A percentile compares a stretch with the other conserved stretches of the same genome.
Evolutionary conservation across 1,139 yeast genomes (phyloP).

Genomic region (Diutina siamensis): DNA sequence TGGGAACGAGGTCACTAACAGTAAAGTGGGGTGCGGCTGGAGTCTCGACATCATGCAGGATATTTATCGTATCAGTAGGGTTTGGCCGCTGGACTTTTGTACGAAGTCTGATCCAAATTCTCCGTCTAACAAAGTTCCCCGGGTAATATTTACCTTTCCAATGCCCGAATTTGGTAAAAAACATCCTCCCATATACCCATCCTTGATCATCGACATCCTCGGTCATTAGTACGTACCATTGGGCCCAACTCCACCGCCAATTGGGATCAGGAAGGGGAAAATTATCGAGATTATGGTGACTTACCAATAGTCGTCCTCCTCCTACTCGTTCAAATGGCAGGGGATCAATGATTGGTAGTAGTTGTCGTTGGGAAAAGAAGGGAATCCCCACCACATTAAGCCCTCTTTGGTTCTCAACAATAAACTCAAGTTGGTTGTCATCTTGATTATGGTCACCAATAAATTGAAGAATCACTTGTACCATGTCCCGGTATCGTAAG

Average conservation of each 20-base stretch:
- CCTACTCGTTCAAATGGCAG: slow-evolving; percentile 29
- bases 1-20: too few relatives aligned
- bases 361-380: slow-evolving; percentile 41
- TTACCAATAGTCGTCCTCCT: slow-evolving; percentile 13
- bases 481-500: neutral
- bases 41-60: too few relatives aligned
- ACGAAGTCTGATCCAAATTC: slow-evolving; percentile 50
- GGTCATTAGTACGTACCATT: slow-evolving; percentile 65
- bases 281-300: slow-evolving; percentile 23
- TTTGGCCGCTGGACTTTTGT: too few relatives aligned
- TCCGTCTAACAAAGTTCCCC: slow-evolving; percentile 45
- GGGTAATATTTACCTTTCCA: slow-evolving; percentile 54
- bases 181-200: slow-evolving; percentile 49
- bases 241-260: slow-evolving; percentile 67
- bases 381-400: slow-evolving; percentile 54
- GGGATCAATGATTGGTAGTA: slow-evolving; percentile 53
- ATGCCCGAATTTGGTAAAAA: slow-evolving; percentile 21
- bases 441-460: neutral
- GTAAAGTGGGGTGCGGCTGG: neutral
- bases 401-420: slow-evolving; percentile 66
- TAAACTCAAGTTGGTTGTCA: slow-evolving; percentile 22
- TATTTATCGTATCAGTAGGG: too few relatives aligned
- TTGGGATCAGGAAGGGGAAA: slow-evolving; percentile 53
- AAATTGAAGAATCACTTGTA: neutral
- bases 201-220: slow-evolving; percentile 70